phyloP scores from a whole-genome alignment of 495 filamentous ascomycete species.

The Tuber aestivum region DNA sequence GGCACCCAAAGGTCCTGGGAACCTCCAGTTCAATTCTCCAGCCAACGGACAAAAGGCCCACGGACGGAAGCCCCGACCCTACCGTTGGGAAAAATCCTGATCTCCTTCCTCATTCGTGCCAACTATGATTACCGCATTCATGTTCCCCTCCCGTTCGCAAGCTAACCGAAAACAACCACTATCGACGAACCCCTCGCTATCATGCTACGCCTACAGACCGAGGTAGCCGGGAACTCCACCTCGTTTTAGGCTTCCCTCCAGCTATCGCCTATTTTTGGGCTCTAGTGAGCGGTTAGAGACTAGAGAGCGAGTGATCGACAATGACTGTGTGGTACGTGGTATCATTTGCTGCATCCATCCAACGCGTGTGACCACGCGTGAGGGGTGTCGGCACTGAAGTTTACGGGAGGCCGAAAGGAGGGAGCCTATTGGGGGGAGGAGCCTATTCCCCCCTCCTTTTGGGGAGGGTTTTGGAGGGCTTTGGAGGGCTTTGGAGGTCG shows the following conservation, averaged over 20 bases:
- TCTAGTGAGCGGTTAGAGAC: background rate
- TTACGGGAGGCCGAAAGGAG: background rate
- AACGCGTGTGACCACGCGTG: background rate
- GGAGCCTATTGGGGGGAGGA: background rate
- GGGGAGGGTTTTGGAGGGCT: no score
- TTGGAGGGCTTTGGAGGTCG: background rate
- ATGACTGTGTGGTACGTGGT: background rate
- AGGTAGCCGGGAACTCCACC: no score
- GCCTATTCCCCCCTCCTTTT: background rate
- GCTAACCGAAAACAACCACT: background rate
- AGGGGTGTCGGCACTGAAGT: background rate
- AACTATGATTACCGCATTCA: background rate
- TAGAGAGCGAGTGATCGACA: constrained; percentile 2
- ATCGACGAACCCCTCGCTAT: background rate
- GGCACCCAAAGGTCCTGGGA: background rate
- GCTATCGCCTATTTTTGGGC: background rate
- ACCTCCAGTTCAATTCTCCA: background rate
- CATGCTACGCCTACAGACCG: background rate
- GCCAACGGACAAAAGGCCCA: background rate
- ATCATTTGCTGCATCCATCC: background rate
- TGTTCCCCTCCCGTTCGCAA: background rate
- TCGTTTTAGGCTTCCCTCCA: background rate
- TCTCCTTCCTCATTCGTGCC: background rate
- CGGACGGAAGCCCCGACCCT: background rate
- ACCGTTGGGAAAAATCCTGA: background rate